Conservation (phyloP, 495 filamentous ascomycete genomes). For the Annulohypoxylon nitens region DNA sequence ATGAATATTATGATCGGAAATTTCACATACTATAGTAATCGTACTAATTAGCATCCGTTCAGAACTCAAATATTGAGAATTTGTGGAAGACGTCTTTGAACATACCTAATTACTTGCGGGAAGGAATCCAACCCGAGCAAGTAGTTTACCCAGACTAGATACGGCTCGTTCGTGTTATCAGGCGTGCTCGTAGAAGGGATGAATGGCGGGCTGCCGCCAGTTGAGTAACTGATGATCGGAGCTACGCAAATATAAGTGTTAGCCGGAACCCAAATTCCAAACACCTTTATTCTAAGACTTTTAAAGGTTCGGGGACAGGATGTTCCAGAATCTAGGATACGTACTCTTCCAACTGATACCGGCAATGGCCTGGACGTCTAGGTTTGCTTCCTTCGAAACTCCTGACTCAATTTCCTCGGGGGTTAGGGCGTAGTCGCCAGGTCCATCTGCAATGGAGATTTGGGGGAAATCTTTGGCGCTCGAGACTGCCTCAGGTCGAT, state of each 20-base stretch:
- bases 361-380: constrained; percentile 75
- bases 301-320: background rate
- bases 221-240: constrained; percentile 60
- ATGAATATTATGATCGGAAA: background rate
- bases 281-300: background rate
- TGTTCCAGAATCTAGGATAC: background rate
- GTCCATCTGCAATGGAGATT: constrained; percentile 57
- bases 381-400: constrained; percentile 73
- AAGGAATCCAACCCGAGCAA: constrained; percentile 62
- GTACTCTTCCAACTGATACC: constrained; percentile 48
- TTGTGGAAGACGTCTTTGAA: background rate
- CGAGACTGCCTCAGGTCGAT: constrained; percentile 61
- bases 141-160: constrained; percentile 77
- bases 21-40: constrained; percentile 31
- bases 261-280: background rate
- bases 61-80: background rate
- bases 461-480: constrained; percentile 59
- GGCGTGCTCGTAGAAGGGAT: constrained; percentile 46
- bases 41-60: constrained; percentile 26
- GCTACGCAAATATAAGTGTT: constrained; percentile 20
- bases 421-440: constrained; percentile 46
- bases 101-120: constrained; percentile 73
- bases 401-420: constrained; percentile 47
- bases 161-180: constrained; percentile 79
- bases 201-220: constrained; percentile 57